Evolutionary conservation across 1,284 basidiomycete genomes (phyloP).

Genomic region (Melampsora abietis-canadensis): DNA sequence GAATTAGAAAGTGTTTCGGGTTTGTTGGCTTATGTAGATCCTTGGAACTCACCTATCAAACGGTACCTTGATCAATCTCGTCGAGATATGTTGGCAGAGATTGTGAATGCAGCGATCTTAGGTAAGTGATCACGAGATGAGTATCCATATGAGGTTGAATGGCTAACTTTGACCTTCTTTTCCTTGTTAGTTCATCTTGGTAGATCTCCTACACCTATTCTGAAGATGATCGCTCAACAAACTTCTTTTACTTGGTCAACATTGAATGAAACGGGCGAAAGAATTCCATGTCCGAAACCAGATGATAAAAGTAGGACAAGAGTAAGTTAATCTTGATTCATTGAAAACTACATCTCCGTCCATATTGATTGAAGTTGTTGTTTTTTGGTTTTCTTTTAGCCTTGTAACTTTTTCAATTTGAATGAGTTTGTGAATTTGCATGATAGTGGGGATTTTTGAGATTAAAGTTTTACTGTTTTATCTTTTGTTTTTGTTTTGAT

Average conservation of each 20-base stretch:
- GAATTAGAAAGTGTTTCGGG: slow-evolving; percentile 71
- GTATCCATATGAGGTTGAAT: background rate
- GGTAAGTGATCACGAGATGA: slow-evolving; percentile 58
- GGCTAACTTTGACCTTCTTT: background rate
- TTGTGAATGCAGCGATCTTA: slow-evolving; percentile 78
- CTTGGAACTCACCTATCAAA: slow-evolving; percentile 66
- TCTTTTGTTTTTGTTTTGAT: too few species aligned
- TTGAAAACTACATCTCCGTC: background rate
- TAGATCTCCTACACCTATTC: slow-evolving; percentile 46
- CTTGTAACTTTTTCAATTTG: slow-evolving; percentile 30
- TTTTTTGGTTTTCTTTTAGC: slow-evolving; percentile 12
- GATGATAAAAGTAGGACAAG: slow-evolving; percentile 34
- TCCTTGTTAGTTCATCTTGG: slow-evolving; percentile 40
- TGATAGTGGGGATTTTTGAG: slow-evolving; percentile 5
- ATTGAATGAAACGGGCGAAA: slow-evolving; percentile 46
- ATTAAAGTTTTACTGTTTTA: too few species aligned
- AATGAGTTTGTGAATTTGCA: slow-evolving; percentile 25
- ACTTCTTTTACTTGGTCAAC: slow-evolving; percentile 46
- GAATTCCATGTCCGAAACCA: slow-evolving; percentile 45
- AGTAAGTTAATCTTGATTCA: slow-evolving; percentile 8
- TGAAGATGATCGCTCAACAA: slow-evolving; percentile 46
- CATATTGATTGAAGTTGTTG: background rate
- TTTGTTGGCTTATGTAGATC: slow-evolving; percentile 69
- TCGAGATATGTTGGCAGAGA: slow-evolving; percentile 73
- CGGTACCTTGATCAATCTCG: slow-evolving; percentile 69